Percentiles rank a stretch among this genome's conserved stretches.
Conservation (phyloP, 495 filamentous ascomycete species). For the Penicillium manginii region DNA sequence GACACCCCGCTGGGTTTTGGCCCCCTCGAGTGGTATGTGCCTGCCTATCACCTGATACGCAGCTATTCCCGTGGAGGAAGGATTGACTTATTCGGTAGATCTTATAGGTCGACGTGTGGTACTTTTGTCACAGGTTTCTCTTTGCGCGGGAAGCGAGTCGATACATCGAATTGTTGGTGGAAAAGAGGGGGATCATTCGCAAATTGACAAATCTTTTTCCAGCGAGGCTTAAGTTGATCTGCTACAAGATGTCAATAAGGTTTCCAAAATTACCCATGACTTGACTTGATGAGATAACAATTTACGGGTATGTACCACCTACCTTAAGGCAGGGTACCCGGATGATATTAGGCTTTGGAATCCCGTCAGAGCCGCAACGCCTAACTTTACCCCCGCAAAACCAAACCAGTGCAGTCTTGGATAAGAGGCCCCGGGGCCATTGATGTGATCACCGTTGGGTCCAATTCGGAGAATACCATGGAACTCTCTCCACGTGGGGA, state of each 20-base stretch:
- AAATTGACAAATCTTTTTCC: neutral
- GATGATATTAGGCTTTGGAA: too few species aligned
- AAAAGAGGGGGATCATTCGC: neutral
- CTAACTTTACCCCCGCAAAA: neutral
- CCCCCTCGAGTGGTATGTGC: neutral
- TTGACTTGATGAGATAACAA: too few species aligned
- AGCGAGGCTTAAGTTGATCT: too few species aligned
- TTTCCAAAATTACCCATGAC: too few species aligned
- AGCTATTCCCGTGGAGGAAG: neutral
- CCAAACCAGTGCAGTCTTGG: conserved; percentile 27
- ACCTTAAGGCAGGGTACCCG: too few species aligned
- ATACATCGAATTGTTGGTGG: neutral
- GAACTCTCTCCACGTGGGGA: neutral
- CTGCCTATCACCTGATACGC: conserved; percentile 1
- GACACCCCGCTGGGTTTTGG: neutral
- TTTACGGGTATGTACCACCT: too few species aligned
- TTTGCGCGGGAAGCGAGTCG: neutral
- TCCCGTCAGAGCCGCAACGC: neutral
- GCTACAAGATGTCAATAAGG: too few species aligned
- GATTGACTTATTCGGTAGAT: neutral
- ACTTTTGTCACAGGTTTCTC: neutral
- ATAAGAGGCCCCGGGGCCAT: conserved; percentile 33
- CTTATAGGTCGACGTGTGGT: neutral
- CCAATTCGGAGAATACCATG: neutral
- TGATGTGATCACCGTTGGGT: conserved; percentile 1